Conservation (phyloP, 2,329 filamentous ascomycete species). For the Trichoderma hamatum region DNA sequence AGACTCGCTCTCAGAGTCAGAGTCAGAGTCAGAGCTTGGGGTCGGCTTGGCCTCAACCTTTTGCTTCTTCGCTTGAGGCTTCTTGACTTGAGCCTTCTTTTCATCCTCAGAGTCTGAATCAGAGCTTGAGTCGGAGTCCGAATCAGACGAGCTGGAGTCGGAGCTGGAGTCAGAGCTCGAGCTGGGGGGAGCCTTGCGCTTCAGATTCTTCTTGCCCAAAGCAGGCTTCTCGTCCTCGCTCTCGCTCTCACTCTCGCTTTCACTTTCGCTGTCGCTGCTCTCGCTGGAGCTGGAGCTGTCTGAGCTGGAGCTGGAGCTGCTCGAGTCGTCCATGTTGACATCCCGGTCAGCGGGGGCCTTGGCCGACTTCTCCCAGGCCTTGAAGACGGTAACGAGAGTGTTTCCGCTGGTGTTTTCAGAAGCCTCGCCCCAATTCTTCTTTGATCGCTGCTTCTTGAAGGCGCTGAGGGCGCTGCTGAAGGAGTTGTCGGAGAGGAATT, state of each 20-base stretch:
- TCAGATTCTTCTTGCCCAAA: conserved; percentile 38
- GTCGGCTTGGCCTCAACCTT: conserved; percentile 43
- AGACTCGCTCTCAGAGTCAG: conserved; percentile 36
- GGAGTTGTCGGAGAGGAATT: conserved; percentile 68
- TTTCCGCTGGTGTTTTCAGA: conserved; percentile 34
- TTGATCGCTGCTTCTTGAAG: conserved; percentile 65
- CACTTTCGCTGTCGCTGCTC: conserved; percentile 31
- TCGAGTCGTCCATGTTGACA: conserved; percentile 30
- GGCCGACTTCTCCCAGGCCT: conserved; percentile 50
- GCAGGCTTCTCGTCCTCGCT: conserved; percentile 30
- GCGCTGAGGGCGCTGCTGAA: conserved; percentile 63
- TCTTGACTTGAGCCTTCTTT: conserved; percentile 56
- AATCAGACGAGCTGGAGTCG: conserved; percentile 29
- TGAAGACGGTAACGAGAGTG: conserved; percentile 54
- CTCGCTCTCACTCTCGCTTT: conserved; percentile 33
- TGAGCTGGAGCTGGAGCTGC: conserved; percentile 37
- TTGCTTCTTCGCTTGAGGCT: conserved; percentile 58
- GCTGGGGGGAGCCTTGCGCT: conserved; percentile 46
- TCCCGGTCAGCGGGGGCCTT: conserved; percentile 28
- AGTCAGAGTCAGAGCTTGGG: conserved; percentile 21
- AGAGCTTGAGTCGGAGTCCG: conserved; percentile 29
- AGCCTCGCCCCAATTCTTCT: conserved; percentile 51
- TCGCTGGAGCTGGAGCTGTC: conserved; percentile 37
- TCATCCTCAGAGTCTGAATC: conserved; percentile 47
- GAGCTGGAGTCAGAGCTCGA: conserved; percentile 31